These are phyloP conservation scores for Aspergillus sp. DNA, from an alignment of 2,329 filamentous ascomycete genomes.

Conservation along the genomic window DNA sequence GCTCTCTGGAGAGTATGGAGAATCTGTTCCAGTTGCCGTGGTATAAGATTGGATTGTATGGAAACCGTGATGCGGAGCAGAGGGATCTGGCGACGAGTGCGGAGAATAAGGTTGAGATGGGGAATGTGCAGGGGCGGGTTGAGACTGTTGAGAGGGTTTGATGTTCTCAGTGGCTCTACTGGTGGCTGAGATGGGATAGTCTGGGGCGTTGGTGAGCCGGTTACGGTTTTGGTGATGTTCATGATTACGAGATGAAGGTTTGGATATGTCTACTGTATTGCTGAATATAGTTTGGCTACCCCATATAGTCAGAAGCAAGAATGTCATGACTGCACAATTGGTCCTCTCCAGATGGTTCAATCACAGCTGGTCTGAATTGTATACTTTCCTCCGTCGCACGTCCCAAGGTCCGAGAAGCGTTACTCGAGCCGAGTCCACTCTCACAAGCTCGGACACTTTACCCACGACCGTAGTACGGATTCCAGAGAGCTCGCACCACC, in stretches of 20 bases:
- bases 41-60: constrained; percentile 68
- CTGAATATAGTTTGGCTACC: no score
- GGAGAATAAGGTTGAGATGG: constrained; percentile 35
- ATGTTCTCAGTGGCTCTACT: background rate
- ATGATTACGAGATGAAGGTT: background rate
- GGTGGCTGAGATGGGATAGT: no score
- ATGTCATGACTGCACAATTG: no score
- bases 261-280: background rate
- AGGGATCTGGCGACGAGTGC: constrained; percentile 28
- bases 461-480: background rate
- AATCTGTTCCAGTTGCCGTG: constrained; percentile 72
- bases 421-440: background rate
- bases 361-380: no score
- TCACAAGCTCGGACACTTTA: background rate
- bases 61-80: constrained; percentile 36
- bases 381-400: background rate
- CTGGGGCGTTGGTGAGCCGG: background rate
- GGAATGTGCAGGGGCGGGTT: constrained; percentile 22
- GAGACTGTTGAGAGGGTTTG: constrained; percentile 27
- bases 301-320: no score
- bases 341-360: no score
- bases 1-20: constrained; percentile 65
- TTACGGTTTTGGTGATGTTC: background rate
- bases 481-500: background rate
- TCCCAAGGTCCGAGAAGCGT: background rate